phyloP scores from a whole-genome alignment of 495 filamentous ascomycete genomes.

The Neurospora sp. region DNA sequence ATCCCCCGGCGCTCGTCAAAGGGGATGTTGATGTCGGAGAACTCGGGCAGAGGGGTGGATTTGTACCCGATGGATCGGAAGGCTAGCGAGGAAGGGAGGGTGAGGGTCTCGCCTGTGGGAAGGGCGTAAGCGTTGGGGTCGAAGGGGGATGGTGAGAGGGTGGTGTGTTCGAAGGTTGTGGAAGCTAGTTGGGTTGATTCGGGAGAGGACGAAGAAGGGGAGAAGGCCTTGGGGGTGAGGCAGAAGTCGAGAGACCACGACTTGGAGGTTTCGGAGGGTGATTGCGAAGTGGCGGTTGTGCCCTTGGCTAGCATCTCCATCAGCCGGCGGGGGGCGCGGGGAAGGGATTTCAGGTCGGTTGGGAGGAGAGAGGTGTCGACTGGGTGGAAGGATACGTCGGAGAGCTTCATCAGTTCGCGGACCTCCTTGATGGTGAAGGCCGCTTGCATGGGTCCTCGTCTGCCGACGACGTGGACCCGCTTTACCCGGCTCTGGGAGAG shows the following conservation, averaged over 20 bases:
- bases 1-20: conserved; percentile 66
- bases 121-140: conserved; percentile 43
- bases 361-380: conserved; percentile 56
- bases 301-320: conserved; percentile 73
- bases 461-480: conserved; percentile 72
- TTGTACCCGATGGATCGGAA: conserved; percentile 93
- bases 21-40: conserved; percentile 63
- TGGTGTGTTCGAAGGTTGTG: conserved; percentile 58
- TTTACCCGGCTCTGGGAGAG: conserved; percentile 65
- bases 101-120: conserved; percentile 30
- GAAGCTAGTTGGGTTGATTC: conserved; percentile 34
- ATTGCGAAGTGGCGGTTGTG: conserved; percentile 15
- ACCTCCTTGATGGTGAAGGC: conserved; percentile 92
- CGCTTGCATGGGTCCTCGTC: conserved; percentile 83
- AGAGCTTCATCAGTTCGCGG: conserved; percentile 76
- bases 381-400: conserved; percentile 58
- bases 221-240: conserved; percentile 62
- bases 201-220: conserved; percentile 35
- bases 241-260: conserved; percentile 81
- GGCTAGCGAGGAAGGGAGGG: conserved; percentile 51
- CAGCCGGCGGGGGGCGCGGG: conserved; percentile 63
- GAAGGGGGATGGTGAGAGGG: conserved; percentile 32
- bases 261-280: conserved; percentile 26
- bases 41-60: conserved; percentile 63
- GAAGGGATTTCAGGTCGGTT: conserved; percentile 49